Base-by-base conservation (phyloP, 331 rosid genomes). In the Erythrophleum ivorense region DNA sequence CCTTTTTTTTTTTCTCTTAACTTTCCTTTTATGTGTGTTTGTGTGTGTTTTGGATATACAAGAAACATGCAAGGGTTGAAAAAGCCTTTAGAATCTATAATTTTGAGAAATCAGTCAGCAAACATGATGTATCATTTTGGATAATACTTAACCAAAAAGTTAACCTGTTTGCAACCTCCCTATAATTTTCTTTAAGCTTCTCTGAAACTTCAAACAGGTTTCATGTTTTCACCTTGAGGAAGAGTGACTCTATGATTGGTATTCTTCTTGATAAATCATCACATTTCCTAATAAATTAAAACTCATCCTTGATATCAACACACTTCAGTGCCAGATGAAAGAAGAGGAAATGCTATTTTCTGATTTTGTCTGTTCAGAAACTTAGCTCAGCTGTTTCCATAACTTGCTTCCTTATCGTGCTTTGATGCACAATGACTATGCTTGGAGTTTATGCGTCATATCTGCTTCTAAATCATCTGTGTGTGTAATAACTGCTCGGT, bases 401-500 rank as follows among this genome's bases (percentile, higher is more conserved):
- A n/a, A 14, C 58, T 45, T 45, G 52, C 33, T 69, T 62, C 50
- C 14, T 16, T 34, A 33, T 59, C 2, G 43, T 29, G 48, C 54
- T 52, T 62, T 67, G 60, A 68, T 68, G 19, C 76, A 75, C 24
- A 29, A 9, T 40, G 41, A 6, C 66, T 46, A 2, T 72, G 9
- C 41, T 63, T 16, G 69, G 59, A 29, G 68, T 75, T 40, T 10
- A 3, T 52, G 68, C 33, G 6, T 29, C 29, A 3, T 34, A 16
- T 60, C 33, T 50, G 36, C 1, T 18, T 57, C 59, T 7, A 2
- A 43, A 24, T 18, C 5, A 1, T 46, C 46, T 59, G 34, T 21
- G 31, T 21, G 29, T 69, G 79, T 15, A 41, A 63, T 33, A 3
- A 46, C 24, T 78, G 63, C 59, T 73, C 40, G 24, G 73, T 66